Base-by-base conservation (phyloP, 1,284 basidiomycete genomes). In the Sporisorium reilianum region DNA sequence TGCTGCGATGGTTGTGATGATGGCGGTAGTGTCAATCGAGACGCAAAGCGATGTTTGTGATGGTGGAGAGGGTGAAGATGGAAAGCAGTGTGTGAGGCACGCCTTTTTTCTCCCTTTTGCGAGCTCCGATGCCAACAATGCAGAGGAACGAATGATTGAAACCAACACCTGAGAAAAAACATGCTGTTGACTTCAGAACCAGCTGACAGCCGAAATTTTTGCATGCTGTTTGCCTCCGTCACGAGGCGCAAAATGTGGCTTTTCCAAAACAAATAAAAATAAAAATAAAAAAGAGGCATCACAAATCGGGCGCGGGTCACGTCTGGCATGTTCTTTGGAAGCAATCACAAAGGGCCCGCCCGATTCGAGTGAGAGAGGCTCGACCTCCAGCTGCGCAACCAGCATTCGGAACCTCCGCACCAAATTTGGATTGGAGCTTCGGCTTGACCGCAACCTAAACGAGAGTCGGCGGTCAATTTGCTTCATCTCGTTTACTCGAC, bases 161-260 rank as follows among this genome's bases (percentile, higher is more conserved):
- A 66, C 64, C 64, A 66, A 66, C 64, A 66, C 64, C 36, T 32
- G 25, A 42, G 38, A 44, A 60, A 34, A 38, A 40, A 50, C 26
- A 64, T 36, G n/a, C 44, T 38, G 36, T 38, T 38, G 16, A 18
- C 36, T 36, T 36, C 34, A 8, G 14, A 18, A n/a, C 14, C 36
- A 38, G 18, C 16, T 3, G 14, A 18, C 14, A 9, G 38, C 38
- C 38, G 18, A 41, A 20, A 20, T 41, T 20, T 41, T 16, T 41
- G 38, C 38, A n/a, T n/a, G n/a, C n/a, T n/a, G 16, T 2, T 38
- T 11, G 16, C 36, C 36, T 38, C 36, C 34, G 9, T 36, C 16
- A 9, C 36, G 4, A 16, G 16, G 36, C 36, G 36, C 36, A 38
- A n/a, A 38, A 38, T 34, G 6, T 38, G 5, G 36, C 5, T 10